A percentile compares a stretch with the other conserved stretches of the same genome.
Conservation (phyloP, 2,329 filamentous ascomycete genomes). For the Penicillium sp. region DNA sequence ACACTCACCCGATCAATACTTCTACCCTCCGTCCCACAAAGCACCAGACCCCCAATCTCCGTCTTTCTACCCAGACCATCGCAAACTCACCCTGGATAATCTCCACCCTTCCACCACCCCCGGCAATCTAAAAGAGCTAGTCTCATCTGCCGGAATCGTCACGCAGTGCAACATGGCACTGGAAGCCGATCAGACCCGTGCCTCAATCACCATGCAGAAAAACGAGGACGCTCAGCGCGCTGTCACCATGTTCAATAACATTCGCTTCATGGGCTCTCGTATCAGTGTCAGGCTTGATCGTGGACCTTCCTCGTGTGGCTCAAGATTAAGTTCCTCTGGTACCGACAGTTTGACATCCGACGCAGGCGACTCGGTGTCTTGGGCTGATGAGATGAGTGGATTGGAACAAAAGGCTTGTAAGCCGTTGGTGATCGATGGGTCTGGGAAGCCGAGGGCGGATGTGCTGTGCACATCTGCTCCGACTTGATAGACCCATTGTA, state of each 20-base stretch:
- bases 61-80: constrained; percentile 11
- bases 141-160: constrained; percentile 32
- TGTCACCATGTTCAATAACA: constrained; percentile 35
- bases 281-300: constrained; percentile 38
- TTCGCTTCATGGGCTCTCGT: constrained; percentile 33
- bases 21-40: constrained; percentile 9
- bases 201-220: constrained; percentile 30
- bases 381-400: constrained; percentile 3
- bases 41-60: constrained; percentile 10
- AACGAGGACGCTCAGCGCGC: constrained; percentile 40
- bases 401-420: not conserved
- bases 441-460: constrained; percentile 19
- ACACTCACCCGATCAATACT: constrained; percentile 8
- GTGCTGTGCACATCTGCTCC: constrained; percentile 20
- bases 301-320: not conserved
- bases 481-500: constrained; percentile 11
- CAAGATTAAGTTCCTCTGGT: not conserved
- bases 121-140: constrained; percentile 30
- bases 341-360: not conserved
- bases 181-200: constrained; percentile 29
- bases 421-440: constrained; percentile 27
- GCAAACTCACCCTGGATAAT: constrained; percentile 31
- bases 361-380: not conserved
- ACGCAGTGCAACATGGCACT: constrained; percentile 36
- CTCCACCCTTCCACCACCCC: constrained; percentile 32